Evolutionary conservation across 1,284 basidiomycete genomes (phyloP).

Genomic region (Fomitopsis palustris): DNA sequence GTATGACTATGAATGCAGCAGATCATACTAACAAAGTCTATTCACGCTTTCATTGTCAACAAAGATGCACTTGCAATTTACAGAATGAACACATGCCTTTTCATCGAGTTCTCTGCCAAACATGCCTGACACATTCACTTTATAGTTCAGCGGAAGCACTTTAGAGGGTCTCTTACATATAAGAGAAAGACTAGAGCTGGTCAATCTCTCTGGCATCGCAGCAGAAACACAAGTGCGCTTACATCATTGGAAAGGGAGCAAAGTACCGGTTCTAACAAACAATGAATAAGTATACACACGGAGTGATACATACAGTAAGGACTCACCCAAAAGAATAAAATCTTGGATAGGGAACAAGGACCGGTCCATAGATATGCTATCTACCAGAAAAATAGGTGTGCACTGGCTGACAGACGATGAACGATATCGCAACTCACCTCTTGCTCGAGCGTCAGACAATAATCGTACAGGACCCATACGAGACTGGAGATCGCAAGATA

Average conservation of each 20-base stretch:
- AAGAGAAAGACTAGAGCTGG: neutral
- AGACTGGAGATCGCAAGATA: slow-evolving; percentile 16
- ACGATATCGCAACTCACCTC: slow-evolving; percentile 18
- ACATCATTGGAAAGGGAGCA: slow-evolving; percentile 16
- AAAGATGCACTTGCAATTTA: too few species aligned
- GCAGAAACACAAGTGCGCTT: slow-evolving; percentile 3
- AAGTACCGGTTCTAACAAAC: slow-evolving; percentile 24
- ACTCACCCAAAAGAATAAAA: slow-evolving; percentile 25
- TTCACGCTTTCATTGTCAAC: too few species aligned
- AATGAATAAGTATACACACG: neutral
- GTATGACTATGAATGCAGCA: neutral
- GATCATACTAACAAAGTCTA: neutral
- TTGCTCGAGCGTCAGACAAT: slow-evolving; percentile 20
- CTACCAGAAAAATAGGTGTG: slow-evolving; percentile 6
- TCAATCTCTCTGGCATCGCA: too few species aligned
- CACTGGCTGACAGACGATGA: too few species aligned
- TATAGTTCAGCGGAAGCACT: too few species aligned
- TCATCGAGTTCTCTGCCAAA: too few species aligned
- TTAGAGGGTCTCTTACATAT: neutral
- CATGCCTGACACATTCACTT: too few species aligned
- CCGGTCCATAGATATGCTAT: slow-evolving; percentile 27
- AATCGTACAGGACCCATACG: slow-evolving; percentile 16
- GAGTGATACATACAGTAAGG: too few species aligned
- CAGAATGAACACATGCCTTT: too few species aligned
- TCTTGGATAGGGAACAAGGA: slow-evolving; percentile 20